Base-by-base conservation (phyloP, 2,329 filamentous ascomycete genomes). In the Cephalotrichum gorgonifer region DNA sequence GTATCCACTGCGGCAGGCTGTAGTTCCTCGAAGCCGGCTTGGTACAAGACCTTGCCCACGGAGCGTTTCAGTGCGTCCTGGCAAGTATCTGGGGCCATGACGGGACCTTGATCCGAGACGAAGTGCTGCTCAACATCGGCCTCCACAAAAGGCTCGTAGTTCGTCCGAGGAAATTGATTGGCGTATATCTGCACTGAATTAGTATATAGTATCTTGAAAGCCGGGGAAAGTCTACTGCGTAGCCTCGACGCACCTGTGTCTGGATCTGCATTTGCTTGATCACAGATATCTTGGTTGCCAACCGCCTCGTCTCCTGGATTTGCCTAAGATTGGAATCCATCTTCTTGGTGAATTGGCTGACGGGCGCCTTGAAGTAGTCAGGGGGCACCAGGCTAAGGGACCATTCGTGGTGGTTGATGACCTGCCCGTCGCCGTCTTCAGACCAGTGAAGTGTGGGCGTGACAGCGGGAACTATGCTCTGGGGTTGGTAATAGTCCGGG, bases 191-290 rank as follows among this genome's bases (percentile, higher is more conserved):
- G 28, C 39, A 49, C 25, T 44, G 41, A 45, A 31, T 48, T 48
- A 48, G 45, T 15, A 39, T 15, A n/a, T 15, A 4, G 15, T 15
- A 7, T 17, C 3, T 35, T 27, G 7, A n/a, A 30, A 14, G 14
- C 39, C 20, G 12, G 15, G 15, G 7, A 28, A 30, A 15, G 14
- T 38, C 20, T 14, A 25, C 30, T 33, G 44, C 11, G 4, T 3
- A 7, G 6, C 3, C 15, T 8, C 4, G 20, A 23, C 71, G 62
- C 78, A 88, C 87, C 78, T 96, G 93, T 47, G 89, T 88, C 64
- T 98, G 93, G 48, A 97, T 81, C 68, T 98, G 93, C 93, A 98
- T 98, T 69, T 98, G 93, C 71, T 97, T 98, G 63, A 98, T 93
- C 53, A 98, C 88, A 44, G 88, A 85, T 62, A 98, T 95, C 68